These are phyloP conservation scores for Termitomyces sp. DNA, from an alignment of 1,284 basidiomycete genomes.

Conservation along the genomic window DNA sequence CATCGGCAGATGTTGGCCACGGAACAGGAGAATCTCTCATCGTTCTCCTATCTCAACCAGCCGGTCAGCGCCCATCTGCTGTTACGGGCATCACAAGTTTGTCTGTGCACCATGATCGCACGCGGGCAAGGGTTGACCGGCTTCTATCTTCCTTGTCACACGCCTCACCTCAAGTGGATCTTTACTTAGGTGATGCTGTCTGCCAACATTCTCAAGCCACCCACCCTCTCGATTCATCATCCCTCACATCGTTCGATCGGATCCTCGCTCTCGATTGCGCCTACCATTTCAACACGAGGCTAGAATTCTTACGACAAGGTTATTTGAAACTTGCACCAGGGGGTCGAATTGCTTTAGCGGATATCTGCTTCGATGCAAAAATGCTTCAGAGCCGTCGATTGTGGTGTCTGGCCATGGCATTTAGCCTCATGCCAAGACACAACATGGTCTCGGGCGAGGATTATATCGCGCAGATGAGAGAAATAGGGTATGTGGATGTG, in stretches of 20 bases:
- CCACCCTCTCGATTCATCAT: constrained; percentile 41
- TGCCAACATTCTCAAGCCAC: constrained; percentile 25
- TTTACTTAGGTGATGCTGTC: constrained; percentile 50
- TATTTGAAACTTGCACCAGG: constrained; percentile 42
- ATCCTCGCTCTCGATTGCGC: constrained; percentile 66
- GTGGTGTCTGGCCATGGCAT: constrained; percentile 25
- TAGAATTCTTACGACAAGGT: constrained; percentile 44
- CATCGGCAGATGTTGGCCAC: constrained; percentile 57
- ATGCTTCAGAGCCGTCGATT: constrained; percentile 23
- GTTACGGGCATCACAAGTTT: constrained; percentile 63
- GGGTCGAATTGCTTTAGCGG: constrained; percentile 59
- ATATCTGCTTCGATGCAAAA: constrained; percentile 47
- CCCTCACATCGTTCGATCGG: constrained; percentile 33
- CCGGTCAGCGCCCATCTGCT: constrained; percentile 42
- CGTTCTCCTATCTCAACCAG: constrained; percentile 38
- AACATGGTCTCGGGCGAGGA: constrained; percentile 47
- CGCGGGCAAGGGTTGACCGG: constrained; percentile 39
- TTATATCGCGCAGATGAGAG: constrained; percentile 43
- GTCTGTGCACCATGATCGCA: constrained; percentile 42
- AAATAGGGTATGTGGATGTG: constrained; percentile 53
- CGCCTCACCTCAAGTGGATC: constrained; percentile 22
- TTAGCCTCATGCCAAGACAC: constrained; percentile 44
- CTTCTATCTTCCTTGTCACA: constrained; percentile 16
- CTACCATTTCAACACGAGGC: constrained; percentile 61
- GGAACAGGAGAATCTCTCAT: constrained; percentile 69